phyloP scores from a whole-genome alignment of 2,329 filamentous ascomycete species.

The Aspergillus flavus region DNA sequence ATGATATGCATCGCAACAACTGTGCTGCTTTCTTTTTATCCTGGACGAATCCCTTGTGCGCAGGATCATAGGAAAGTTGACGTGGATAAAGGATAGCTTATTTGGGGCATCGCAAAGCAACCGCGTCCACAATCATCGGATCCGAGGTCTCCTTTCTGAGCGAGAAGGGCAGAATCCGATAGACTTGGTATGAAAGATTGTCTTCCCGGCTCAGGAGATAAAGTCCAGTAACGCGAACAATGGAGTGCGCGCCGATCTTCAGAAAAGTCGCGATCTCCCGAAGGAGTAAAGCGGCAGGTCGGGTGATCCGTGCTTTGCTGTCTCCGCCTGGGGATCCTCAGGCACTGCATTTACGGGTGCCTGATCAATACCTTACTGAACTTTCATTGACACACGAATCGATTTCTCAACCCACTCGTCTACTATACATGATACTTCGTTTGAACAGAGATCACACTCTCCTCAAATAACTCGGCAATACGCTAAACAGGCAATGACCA shows the following conservation, averaged over 20 bases:
- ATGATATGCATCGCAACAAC: constrained; percentile 73
- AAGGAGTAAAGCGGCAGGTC: constrained; percentile 24
- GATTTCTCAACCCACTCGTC: constrained; percentile 10
- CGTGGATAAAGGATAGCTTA: constrained; percentile 24
- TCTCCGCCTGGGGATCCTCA: constrained; percentile 13
- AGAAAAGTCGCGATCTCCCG: constrained; percentile 43
- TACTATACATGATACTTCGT: constrained; percentile 22
- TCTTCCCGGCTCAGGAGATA: constrained; percentile 8
- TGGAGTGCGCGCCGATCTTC: constrained; percentile 28
- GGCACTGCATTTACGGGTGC: not conserved
- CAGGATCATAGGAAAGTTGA: constrained; percentile 21
- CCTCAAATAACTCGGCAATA: not conserved
- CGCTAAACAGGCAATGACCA: not conserved
- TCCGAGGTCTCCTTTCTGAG: not conserved
- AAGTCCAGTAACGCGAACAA: constrained; percentile 20
- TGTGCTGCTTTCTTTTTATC: constrained; percentile 12
- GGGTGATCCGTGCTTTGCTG: constrained; percentile 37
- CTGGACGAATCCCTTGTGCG: constrained; percentile 1
- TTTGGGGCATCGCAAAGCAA: constrained; percentile 33
- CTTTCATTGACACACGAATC: not conserved
- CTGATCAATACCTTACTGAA: not conserved
- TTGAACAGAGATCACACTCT: constrained; percentile 1
- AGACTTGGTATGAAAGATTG: not conserved
- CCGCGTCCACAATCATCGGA: constrained; percentile 16
- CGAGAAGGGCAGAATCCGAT: not conserved